Base-by-base conservation (phyloP, 2,329 filamentous ascomycete species). In the Sarocladiaceae sp. region DNA sequence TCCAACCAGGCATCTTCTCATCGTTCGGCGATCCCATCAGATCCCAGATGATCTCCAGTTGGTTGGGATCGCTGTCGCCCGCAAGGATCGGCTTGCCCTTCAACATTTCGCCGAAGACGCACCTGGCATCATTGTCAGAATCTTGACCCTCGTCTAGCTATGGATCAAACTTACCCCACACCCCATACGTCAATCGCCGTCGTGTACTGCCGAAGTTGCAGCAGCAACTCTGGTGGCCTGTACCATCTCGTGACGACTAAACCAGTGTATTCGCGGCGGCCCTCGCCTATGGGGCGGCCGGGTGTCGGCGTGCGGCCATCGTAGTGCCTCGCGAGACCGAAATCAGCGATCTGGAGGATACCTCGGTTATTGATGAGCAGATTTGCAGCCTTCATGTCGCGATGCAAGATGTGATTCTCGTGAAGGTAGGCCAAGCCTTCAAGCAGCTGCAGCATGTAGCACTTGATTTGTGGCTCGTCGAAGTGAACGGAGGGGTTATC, bases 331-430 rank as follows among this genome's bases (percentile, higher is more conserved):
- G 93, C 93, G 26, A 98, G 76, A 54, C 93, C 93, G 56, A 98
- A 98, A 69, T 98, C 93, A 33, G 89, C 93, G 64, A 98, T 97
- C 63, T 97, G 91, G 10, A 98, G 76, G 45, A 95, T 83, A 18
- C 93, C 93, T 45, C 81, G 76, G 64, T 98, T 97, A 68, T 87
- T 95, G 65, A 98, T 98, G 47, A 98, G 78, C 24, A 98, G 75
- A 60, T 98, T 98, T 58, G 93, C 93, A 2, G 93, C 93, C 69
- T 98, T 98, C 90, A 98, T 97, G 58, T 98, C 93, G 60, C 93
- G 83, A 62, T 98, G 93, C 19, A 98, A 71, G 51, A 98, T 97
- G 56, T 85, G 78, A 58, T 77, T 88, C 50, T 89, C 86, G 68
- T 98, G 93, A 33, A 98, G 74, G 65, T 97, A 98, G 50, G 80